Evolutionary conservation across 2,329 filamentous ascomycete species (phyloP), one percentile per base, ranked within the genome.

Genomic region (Biscogniauxia marginata): DNA sequence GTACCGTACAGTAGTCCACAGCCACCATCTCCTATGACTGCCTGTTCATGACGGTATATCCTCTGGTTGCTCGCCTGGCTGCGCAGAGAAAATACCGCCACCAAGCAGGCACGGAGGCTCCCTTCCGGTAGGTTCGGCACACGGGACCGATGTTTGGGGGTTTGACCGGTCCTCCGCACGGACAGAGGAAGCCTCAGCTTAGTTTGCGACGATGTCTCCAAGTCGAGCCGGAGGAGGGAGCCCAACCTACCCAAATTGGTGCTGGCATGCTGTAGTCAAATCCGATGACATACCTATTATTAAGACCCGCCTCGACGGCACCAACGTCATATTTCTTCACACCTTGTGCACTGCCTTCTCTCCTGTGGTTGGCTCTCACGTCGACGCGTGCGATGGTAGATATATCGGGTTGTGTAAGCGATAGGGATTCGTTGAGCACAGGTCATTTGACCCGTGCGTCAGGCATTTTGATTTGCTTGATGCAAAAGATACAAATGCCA

Each of bases 231-330:
- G 30, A 39, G 30, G 30, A 39, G 30, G 13, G 13, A 39, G n/a
- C 30, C 30, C 11, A 9, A 8, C 25, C 25, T 39, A 39, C 30
- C 30, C 11, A 39, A 39, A 39, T 39, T 16, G 30, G 30, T 39
- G 30, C 30, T 39, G 9, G 3, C 30, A 16, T 39, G 30, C 30
- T n/a, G n/a, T n/a, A 39, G 30, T 16, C 30, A 16, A n/a, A 16
- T 39, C 52, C 46, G 58, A 63, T 63, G 52, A 61, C 56, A 53
- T 58, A 53, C 53, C 53, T 56, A 59, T 61, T 54, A 55, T 55
- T 56, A 52, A 62, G 61, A 61, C 58, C 59, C 60, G 57, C 45
- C 46, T 43, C 52, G 54, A 56, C 56, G 60, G 62, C 49, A 56
- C 49, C 48, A 50, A 50, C 61, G 48, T 49, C 23, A 30, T 30